Evolutionary conservation across 257 asterid genomes (phyloP).

Genomic region (Eustoma russellianum): DNA sequence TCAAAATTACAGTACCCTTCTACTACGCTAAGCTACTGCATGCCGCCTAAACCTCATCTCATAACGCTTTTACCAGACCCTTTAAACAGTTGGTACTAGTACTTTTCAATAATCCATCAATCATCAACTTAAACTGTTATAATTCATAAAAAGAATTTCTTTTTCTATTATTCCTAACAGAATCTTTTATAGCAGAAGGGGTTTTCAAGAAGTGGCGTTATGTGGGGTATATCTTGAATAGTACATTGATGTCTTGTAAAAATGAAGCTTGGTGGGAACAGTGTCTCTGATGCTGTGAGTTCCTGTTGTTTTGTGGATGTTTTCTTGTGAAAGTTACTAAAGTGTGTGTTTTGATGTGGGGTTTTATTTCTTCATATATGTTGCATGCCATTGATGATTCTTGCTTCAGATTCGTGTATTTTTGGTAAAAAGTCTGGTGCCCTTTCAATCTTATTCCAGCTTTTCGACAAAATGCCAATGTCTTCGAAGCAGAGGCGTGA

Average conservation of each 20-base stretch:
- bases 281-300: conserved; percentile 11
- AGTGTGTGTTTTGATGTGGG: conserved; percentile 9
- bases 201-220: neutral
- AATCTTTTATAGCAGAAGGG: neutral
- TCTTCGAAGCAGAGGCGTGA: neutral
- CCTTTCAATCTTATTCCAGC: conserved; percentile 6
- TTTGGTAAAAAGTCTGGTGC: conserved; percentile 6
- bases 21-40: neutral
- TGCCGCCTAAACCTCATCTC: too few species aligned
- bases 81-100: too few species aligned
- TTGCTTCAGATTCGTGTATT: conserved; percentile 16
- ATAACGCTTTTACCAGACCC: too few species aligned
- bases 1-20: neutral
- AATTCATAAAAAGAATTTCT: too few species aligned
- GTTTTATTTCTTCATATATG: neutral
- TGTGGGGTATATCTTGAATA: too few species aligned
- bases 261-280: conserved; percentile 9
- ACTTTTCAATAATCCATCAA: too few species aligned
- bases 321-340: conserved; percentile 32
- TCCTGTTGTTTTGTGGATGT: conserved; percentile 27
- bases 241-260: too few species aligned
- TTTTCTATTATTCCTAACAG: too few species aligned
- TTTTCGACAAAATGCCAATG: conserved; percentile 20
- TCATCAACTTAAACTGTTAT: too few species aligned
- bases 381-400: conserved; percentile 14